A percentile compares a stretch with the other conserved stretches of the same genome.
Conservation (phyloP, 2,329 filamentous ascomycete genomes). For the Fusarium irregulare region DNA sequence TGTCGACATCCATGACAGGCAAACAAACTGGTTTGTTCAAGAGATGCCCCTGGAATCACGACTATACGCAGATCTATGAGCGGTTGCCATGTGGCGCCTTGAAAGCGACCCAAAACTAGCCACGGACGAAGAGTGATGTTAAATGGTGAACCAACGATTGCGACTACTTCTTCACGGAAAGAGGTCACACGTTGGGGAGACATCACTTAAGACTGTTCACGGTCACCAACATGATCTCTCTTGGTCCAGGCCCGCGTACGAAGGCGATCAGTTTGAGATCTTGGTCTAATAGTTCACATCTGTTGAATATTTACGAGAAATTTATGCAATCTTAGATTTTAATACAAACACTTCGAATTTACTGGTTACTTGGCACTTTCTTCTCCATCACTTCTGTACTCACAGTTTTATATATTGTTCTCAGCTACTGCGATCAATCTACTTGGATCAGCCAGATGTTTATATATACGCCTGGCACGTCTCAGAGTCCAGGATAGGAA, state of each 20-base stretch:
- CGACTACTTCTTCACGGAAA: not conserved
- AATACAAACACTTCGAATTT: slow-evolving; percentile 8
- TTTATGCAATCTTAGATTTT: not conserved
- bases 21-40: not conserved
- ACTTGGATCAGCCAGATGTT: not conserved
- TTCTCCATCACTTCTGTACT: not conserved
- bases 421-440: not conserved
- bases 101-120: not conserved
- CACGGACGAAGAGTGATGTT: not conserved
- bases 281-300: not conserved
- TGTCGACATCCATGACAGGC: not conserved
- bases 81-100: not conserved
- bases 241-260: too few relatives aligned
- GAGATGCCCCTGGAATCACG: not conserved
- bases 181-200: not conserved
- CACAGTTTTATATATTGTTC: not conserved
- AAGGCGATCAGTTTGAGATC: not conserved
- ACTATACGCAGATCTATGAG: not conserved
- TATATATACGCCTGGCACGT: not conserved
- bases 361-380: not conserved
- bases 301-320: not conserved
- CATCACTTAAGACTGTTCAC: not conserved
- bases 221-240: too few relatives aligned
- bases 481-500: not conserved
- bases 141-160: not conserved